Evolutionary conservation across 2,329 filamentous ascomycete species (phyloP).

Genomic region (Mycogone perniciosa): DNA sequence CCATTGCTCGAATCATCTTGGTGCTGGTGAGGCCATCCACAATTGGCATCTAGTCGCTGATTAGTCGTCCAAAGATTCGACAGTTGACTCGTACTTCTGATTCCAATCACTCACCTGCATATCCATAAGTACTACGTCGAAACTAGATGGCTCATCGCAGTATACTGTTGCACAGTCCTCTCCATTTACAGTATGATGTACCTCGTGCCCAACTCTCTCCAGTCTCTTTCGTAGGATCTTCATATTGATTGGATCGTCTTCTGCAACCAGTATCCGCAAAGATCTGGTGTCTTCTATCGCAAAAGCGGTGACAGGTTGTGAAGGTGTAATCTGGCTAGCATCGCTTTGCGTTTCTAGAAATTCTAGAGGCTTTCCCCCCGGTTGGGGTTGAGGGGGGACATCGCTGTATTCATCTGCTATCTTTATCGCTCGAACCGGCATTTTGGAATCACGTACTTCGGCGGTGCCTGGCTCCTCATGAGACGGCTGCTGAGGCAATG

Average conservation of each 20-base stretch:
- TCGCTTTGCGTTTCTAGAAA: slow-evolving; percentile 33
- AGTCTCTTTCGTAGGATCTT: slow-evolving; percentile 73
- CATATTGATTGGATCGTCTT: slow-evolving; percentile 85
- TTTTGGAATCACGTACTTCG: slow-evolving; percentile 38
- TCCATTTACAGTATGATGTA: slow-evolving; percentile 71
- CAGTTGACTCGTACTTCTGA: neutral
- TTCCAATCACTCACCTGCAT: slow-evolving; percentile 63
- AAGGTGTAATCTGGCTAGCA: slow-evolving; percentile 7
- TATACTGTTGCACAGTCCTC: slow-evolving; percentile 74
- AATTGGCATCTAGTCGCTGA: slow-evolving; percentile 71
- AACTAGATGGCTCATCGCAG: slow-evolving; percentile 53
- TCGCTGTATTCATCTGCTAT: slow-evolving; percentile 42
- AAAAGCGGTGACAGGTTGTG: slow-evolving; percentile 21
- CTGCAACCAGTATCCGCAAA: slow-evolving; percentile 68
- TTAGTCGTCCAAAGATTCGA: slow-evolving; percentile 1
- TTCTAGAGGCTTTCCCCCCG: slow-evolving; percentile 27
- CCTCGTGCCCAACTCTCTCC: slow-evolving; percentile 67
- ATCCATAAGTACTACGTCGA: slow-evolving; percentile 84
- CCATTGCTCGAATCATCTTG: slow-evolving; percentile 73
- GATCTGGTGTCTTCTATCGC: slow-evolving; percentile 16
- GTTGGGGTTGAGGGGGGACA: slow-evolving; percentile 24
- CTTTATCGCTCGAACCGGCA: slow-evolving; percentile 41
- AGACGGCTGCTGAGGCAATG: neutral
- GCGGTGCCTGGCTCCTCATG: slow-evolving; percentile 27
- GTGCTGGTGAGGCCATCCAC: slow-evolving; percentile 77